Conservation (phyloP, 1,284 basidiomycete genomes). For the Sutorius eximius region DNA sequence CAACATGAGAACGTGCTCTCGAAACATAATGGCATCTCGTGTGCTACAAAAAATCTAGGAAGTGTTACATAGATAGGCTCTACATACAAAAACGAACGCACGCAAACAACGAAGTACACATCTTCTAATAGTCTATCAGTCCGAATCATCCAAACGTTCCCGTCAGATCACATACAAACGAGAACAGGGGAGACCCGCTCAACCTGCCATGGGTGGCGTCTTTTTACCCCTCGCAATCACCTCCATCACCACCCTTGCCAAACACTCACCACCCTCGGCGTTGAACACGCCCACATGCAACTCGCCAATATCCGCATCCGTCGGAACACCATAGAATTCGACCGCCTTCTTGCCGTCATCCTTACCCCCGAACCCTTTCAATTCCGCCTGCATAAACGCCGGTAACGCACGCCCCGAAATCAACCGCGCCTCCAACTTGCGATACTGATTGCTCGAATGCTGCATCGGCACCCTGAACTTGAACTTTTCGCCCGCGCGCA, state of each 20-base stretch:
- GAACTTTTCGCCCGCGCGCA: constrained; percentile 61
- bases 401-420: constrained; percentile 57
- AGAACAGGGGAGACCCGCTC: constrained; percentile 25
- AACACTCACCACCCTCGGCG: constrained; percentile 47
- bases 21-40: too few relatives aligned
- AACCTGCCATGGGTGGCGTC: constrained; percentile 26
- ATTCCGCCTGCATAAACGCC: constrained; percentile 54
- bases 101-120: constrained; percentile 16
- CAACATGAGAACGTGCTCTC: too few relatives aligned
- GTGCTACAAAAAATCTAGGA: neutral
- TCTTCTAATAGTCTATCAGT: constrained; percentile 11
- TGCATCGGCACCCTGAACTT: constrained; percentile 53
- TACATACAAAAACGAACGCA: constrained; percentile 30
- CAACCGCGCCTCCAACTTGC: constrained; percentile 48
- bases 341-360: constrained; percentile 45
- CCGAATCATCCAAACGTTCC: neutral
- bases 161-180: constrained; percentile 17
- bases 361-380: constrained; percentile 39
- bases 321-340: constrained; percentile 59
- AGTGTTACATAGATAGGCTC: constrained; percentile 3
- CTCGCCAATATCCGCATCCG: constrained; percentile 52
- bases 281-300: constrained; percentile 58
- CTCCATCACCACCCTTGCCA: constrained; percentile 58
- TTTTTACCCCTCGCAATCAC: constrained; percentile 51
- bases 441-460: constrained; percentile 17